These are phyloP conservation scores for Kernera saxatilis DNA, from an alignment of 345 rosid genomes.

Conservation along the genomic window DNA sequence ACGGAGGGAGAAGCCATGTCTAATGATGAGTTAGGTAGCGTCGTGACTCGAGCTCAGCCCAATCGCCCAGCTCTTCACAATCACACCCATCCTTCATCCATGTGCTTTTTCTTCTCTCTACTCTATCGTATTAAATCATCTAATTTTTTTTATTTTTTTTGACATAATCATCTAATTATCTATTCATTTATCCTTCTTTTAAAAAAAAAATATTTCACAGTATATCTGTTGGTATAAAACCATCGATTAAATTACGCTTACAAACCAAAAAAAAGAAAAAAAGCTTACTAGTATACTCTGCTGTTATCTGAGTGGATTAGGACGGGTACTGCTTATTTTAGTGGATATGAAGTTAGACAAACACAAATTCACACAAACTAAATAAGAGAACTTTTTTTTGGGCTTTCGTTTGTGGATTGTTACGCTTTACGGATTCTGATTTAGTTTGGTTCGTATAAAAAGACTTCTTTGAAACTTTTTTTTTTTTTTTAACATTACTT, in stretches of 20 bases:
- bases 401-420: too few species aligned
- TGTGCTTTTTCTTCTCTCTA: conserved; percentile 16
- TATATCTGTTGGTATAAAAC: background rate
- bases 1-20: conserved; percentile 26
- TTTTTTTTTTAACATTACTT: too few species aligned
- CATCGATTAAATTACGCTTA: background rate
- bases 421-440: too few species aligned
- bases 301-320: background rate
- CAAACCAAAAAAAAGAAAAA: too few species aligned
- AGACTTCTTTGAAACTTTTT: too few species aligned
- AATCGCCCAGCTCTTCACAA: conserved; percentile 25
- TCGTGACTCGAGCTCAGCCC: conserved; percentile 26
- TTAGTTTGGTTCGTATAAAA: too few species aligned
- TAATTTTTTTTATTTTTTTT: too few species aligned
- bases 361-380: too few species aligned
- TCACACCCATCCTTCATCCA: conserved; percentile 34
- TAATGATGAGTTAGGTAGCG: conserved; percentile 33
- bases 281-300: background rate
- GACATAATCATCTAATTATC: background rate
- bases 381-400: too few species aligned
- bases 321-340: background rate
- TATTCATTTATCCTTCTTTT: background rate
- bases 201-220: background rate
- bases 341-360: too few species aligned
- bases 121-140: background rate